Evolutionary conservation across 768 basidiomycete species (phyloP), one percentile per base, ranked within the genome.

Genomic region (Harrya chromipes): DNA sequence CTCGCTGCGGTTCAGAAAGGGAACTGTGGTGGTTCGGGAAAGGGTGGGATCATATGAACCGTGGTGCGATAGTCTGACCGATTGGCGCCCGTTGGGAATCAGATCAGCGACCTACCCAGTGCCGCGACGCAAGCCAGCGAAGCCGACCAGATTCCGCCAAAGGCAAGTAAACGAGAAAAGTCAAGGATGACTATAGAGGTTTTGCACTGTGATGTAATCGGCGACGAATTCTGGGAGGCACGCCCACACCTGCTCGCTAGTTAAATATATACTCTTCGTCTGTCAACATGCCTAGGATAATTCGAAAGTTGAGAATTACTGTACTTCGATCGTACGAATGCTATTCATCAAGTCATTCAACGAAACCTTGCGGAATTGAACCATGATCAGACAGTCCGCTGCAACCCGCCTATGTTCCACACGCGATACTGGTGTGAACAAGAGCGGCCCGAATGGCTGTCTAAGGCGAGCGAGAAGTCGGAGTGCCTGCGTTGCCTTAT

Each of bases 121-220:
- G 10, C 26, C 20, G 2, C 31, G 13, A 14, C 6, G 8, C 33
- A 17, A 11, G 29, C 8, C 26, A 23, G 34, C 21, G 47, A 43
- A 47, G 46, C 40, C 19, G 20, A 23, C 12, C 40, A 35, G 60
- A 57, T 46, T 51, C 53, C 64, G 55, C 14, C 44, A 50, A 55
- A 57, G 53, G 51, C 53, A 50, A 72, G 67, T 55, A 70, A 64
- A 52, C 68, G 70, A 51, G 51, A 51, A 31, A 73, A 72, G 47
- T 50, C 66, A 11, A 66, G 61, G 51, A 80, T 72, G 20, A 73
- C 60, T 60, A 71, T 91, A 40, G 74, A 73, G 5, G 71, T 92
- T 1, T 55, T 84, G 21, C 90, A 95, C 56, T 89, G 84, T 63
- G 93, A 95, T 69, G 78, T 95, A 50, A 93, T 95, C 51, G 76